These are phyloP conservation scores for Amanita exitialis DNA, from an alignment of 768 basidiomycete species.

Conservation along the genomic window DNA sequence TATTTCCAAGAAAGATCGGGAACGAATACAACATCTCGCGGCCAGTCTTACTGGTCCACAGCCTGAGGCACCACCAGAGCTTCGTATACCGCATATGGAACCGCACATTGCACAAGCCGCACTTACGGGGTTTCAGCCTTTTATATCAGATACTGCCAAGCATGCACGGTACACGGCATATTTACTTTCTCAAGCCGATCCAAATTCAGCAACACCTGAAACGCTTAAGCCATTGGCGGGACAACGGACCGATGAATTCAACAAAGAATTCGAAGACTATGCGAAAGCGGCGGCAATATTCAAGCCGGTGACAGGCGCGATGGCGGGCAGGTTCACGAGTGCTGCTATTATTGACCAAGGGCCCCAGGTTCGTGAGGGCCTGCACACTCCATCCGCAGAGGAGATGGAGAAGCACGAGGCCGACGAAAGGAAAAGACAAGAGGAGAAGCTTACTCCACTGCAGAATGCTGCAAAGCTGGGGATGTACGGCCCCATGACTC, in stretches of 20 bases:
- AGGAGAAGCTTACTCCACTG: slow-evolving; percentile 64
- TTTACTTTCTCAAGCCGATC: slow-evolving; percentile 60
- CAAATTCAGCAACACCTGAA: slow-evolving; percentile 28
- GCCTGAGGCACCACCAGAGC: slow-evolving; percentile 16
- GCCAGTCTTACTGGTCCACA: slow-evolving; percentile 16
- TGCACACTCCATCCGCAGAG: slow-evolving; percentile 47
- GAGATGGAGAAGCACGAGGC: slow-evolving; percentile 34
- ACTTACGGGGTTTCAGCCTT: slow-evolving; percentile 84
- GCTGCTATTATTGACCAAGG: slow-evolving; percentile 63
- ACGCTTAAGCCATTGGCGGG: slow-evolving; percentile 42
- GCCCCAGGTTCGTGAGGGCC: slow-evolving; percentile 53
- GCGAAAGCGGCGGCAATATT: slow-evolving; percentile 83
- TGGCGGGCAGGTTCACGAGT: slow-evolving; percentile 90
- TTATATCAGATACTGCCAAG: slow-evolving; percentile 62
- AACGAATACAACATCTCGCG: slow-evolving; percentile 63
- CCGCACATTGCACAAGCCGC: slow-evolving; percentile 82
- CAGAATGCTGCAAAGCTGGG: slow-evolving; percentile 75
- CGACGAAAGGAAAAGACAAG: slow-evolving; percentile 27
- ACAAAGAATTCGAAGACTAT: slow-evolving; percentile 79
- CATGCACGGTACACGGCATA: slow-evolving; percentile 83
- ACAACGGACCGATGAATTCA: slow-evolving; percentile 60
- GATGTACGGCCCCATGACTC: slow-evolving; percentile 85
- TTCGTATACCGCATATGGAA: slow-evolving; percentile 48
- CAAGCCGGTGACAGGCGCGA: slow-evolving; percentile 84
- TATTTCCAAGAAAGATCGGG: slow-evolving; percentile 85